Percentiles rank a stretch among this genome's conserved stretches.
phyloP scores from a whole-genome alignment of 2,329 filamentous ascomycete species.

The Ophiosphaerella korrae region DNA sequence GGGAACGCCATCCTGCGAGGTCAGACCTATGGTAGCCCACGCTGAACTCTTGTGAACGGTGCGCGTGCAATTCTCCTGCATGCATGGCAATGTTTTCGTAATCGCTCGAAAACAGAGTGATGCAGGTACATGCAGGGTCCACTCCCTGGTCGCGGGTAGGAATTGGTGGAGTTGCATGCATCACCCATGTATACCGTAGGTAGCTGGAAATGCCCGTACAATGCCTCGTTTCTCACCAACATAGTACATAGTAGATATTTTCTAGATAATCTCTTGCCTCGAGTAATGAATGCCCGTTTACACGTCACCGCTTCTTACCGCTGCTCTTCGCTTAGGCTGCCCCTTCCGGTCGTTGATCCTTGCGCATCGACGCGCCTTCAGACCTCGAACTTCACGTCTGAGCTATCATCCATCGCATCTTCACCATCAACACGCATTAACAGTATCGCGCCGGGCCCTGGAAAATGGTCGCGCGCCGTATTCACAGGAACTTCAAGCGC shows the following conservation, averaged over 20 bases:
- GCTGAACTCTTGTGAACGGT: background rate
- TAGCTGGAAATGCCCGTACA: background rate
- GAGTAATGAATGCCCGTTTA: too few species aligned
- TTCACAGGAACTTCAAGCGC: slow-evolving; percentile 12
- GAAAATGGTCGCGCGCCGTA: slow-evolving; percentile 25
- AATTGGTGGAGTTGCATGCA: slow-evolving; percentile 7
- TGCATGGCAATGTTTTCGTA: background rate
- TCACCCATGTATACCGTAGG: slow-evolving; percentile 16
- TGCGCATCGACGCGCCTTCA: slow-evolving; percentile 9
- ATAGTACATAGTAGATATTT: too few species aligned
- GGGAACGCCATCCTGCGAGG: too few species aligned
- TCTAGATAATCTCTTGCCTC: too few species aligned
- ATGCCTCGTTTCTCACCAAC: too few species aligned
- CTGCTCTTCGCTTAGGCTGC: slow-evolving; percentile 5
- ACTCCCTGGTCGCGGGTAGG: background rate
- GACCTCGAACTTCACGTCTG: slow-evolving; percentile 16
- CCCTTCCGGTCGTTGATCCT: slow-evolving; percentile 3
- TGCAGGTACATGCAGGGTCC: slow-evolving; percentile 18
- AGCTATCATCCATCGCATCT: slow-evolving; percentile 9
- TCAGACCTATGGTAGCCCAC: too few species aligned
- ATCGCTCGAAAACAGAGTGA: slow-evolving; percentile 1
- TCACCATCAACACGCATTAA: slow-evolving; percentile 14
- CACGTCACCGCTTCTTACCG: too few species aligned
- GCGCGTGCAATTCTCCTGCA: background rate
- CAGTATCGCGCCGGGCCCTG: slow-evolving; percentile 2